A percentile compares a stretch with the other conserved stretches of the same genome.
Evolutionary conservation across 352 stramenopile genomes (phyloP).

Genomic region (Globisporangium paroecandrum): DNA sequence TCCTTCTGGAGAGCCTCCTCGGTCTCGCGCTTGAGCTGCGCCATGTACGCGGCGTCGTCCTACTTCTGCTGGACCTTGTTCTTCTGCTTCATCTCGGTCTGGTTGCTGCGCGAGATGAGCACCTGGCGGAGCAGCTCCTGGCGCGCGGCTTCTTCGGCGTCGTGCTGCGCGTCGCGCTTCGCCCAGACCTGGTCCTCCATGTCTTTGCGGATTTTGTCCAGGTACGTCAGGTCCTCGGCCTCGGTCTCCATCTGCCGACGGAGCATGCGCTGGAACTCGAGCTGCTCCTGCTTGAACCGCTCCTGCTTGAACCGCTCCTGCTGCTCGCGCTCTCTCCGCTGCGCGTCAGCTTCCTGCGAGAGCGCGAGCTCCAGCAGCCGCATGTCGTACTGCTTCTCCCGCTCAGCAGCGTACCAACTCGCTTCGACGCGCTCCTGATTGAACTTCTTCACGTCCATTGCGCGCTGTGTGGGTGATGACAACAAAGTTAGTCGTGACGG

Average conservation of each 20-base stretch:
- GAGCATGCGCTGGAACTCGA: conserved; percentile 74
- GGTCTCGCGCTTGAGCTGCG: conserved; percentile 54
- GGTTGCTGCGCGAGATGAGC: conserved; percentile 48
- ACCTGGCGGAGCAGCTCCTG: conserved; percentile 73
- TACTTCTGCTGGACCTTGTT: conserved; percentile 34
- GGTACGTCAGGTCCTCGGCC: conserved; percentile 56
- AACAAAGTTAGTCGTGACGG: neutral
- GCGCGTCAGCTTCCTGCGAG: conserved; percentile 53
- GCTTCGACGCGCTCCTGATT: conserved; percentile 66
- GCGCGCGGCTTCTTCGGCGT: conserved; percentile 63
- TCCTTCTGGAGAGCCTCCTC: conserved; percentile 80
- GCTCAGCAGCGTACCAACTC: conserved; percentile 32
- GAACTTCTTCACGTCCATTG: conserved; percentile 70
- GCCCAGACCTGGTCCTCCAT: conserved; percentile 80
- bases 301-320: conserved; percentile 69
- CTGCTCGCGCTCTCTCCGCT: conserved; percentile 52
- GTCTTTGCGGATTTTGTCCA: conserved; percentile 74
- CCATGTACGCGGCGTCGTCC: conserved; percentile 60
- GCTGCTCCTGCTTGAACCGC: conserved; percentile 63
- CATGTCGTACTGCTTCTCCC: conserved; percentile 67
- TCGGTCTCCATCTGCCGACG: conserved; percentile 72
- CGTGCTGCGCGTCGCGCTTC: conserved; percentile 69
- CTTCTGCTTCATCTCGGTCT: conserved; percentile 48
- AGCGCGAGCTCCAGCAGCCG: conserved; percentile 56
- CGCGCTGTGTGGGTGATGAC: conserved; percentile 20